Evolutionary conservation across 75 land plant species (phyloP), one percentile per base, ranked within the genome.

Genomic region (Picea glauca): DNA sequence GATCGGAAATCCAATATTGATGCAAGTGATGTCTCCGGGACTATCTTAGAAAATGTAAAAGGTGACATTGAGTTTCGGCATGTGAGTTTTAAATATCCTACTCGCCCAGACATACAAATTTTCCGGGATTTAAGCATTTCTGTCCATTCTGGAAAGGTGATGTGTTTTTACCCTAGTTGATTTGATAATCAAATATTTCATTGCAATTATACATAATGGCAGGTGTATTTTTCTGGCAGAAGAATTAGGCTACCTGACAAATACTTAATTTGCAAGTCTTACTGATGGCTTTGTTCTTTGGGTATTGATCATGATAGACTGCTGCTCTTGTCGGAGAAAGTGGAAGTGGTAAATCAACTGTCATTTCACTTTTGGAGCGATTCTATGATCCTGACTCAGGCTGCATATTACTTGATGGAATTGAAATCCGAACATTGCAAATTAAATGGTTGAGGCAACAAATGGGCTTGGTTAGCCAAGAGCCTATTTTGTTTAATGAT

Each of bases 11-110:
- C 96, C 0, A 84, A 83, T 60, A 94, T 91, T 82, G 30, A 88
- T 60, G 75, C 90, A 5, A 74, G 74, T 60, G 79, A 84, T 57
- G 82, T 76, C 20, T 77, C 86, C 3, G 91, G 91, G 12, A 67
- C 60, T 58, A 84, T 78, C 0, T 30, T 88, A 62, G 87, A 86
- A 3, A 77, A 6, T 58, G 79, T 89, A 3, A 86, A 79, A 32
- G 93, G 93, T 9, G 80, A 92, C n/a, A 90, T 93, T 62, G 94
- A 93, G 80, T 84, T 92, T 23, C 77, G 67, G 18, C 88, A 92
- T 75, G 84, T 93, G 11, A 90, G 88, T 80, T 92, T 92, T 84
- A 82, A 72, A 56, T 92, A 92, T 81, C 91, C 93, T 62, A 81
- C 88, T n/a, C 75, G 91, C 31, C 90, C 94, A 18, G 78, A 83